These are phyloP conservation scores for Hanseniaspora mollemarum DNA, from an alignment of 805 yeast species.

Conservation along the genomic window DNA sequence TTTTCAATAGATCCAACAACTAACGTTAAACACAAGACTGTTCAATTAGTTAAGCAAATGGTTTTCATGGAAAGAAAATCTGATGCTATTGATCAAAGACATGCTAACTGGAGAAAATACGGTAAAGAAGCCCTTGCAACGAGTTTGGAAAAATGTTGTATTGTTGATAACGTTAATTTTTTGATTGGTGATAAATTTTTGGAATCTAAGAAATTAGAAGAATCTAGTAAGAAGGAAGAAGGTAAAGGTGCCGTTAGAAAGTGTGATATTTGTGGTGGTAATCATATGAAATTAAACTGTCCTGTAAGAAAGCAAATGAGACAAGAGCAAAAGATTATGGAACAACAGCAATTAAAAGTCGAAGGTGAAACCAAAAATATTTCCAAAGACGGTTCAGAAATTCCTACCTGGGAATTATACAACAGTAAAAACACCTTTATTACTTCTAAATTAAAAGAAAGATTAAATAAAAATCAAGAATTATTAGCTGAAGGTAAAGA, in stretches of 20 bases:
- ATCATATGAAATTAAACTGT: constrained; percentile 88
- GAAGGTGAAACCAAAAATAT: constrained; percentile 14
- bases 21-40: constrained; percentile 76
- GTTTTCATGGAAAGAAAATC: constrained; percentile 71
- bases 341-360: constrained; percentile 27
- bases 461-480: constrained; percentile 22
- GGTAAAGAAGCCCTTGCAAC: constrained; percentile 83
- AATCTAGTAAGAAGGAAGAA: constrained; percentile 39
- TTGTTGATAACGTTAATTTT: constrained; percentile 73
- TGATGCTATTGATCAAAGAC: constrained; percentile 76
- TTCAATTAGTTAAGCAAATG: constrained; percentile 71
- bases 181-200: constrained; percentile 68
- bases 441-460: constrained; percentile 26
- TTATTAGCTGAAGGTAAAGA: constrained; percentile 35
- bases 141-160: constrained; percentile 31
- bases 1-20: constrained; percentile 56
- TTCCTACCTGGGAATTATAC: constrained; percentile 39
- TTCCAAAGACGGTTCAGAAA: constrained; percentile 31
- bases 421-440: constrained; percentile 46
- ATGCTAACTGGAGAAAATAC: constrained; percentile 66
- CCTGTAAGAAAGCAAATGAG: constrained; percentile 66
- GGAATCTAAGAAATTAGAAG: constrained; percentile 62
- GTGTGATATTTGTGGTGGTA: constrained; percentile 91
- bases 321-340: constrained; percentile 29
- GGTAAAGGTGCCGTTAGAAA: constrained; percentile 35